Percentiles rank a stretch among this genome's conserved stretches.
phyloP scores from a whole-genome alignment of 371 early-diverging fungal genomes.

The Mucor plumbeus region DNA sequence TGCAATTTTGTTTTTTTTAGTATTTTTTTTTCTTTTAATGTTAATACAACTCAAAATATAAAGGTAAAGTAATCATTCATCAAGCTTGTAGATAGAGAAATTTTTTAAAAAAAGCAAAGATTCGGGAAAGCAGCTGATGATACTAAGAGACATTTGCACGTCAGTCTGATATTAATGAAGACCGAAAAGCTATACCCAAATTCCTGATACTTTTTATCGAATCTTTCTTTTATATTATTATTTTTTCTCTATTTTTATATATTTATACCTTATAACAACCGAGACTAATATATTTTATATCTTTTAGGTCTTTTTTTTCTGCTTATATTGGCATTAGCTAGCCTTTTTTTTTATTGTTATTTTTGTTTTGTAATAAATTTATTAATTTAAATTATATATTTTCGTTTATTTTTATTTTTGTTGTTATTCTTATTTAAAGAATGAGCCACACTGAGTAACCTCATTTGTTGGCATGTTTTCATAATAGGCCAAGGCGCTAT shows the following conservation, averaged over 20 bases:
- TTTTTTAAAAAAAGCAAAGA: background rate
- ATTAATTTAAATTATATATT: too few relatives aligned
- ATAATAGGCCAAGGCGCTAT: too few relatives aligned
- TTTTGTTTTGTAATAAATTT: too few relatives aligned
- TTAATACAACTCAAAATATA: background rate
- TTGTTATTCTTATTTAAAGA: too few relatives aligned
- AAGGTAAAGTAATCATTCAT: slow-evolving; percentile 3
- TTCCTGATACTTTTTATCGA: slow-evolving; percentile 16
- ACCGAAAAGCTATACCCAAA: slow-evolving; percentile 27
- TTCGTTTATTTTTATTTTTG: too few relatives aligned
- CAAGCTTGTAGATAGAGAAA: background rate
- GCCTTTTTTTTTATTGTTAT: too few relatives aligned
- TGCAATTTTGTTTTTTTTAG: background rate
- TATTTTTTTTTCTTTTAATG: background rate
- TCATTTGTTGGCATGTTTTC: too few relatives aligned
- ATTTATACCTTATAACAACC: too few relatives aligned
- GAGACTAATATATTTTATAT: background rate
- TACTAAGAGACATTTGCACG: slow-evolving; percentile 30
- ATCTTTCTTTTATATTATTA: background rate
- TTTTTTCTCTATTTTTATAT: background rate
- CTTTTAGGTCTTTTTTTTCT: too few relatives aligned
- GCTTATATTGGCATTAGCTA: too few relatives aligned
- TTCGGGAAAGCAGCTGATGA: slow-evolving; percentile 23
- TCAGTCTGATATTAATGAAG: slow-evolving; percentile 32
- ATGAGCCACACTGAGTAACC: too few relatives aligned